Evolutionary conservation across 768 basidiomycete species (phyloP).

Genomic region (Podaxis mareebaensis): DNA sequence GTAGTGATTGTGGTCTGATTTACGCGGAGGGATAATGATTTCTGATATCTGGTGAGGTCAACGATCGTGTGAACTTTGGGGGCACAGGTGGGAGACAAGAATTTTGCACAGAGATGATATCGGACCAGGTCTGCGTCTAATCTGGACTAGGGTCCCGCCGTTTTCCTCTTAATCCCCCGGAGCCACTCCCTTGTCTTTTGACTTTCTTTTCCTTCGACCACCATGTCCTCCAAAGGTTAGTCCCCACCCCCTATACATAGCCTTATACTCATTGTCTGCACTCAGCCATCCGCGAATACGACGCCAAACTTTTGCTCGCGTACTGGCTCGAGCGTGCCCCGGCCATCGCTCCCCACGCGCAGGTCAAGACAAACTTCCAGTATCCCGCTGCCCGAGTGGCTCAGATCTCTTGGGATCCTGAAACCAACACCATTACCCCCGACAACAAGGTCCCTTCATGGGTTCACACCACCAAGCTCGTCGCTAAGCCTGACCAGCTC

Average conservation of each 20-base stretch:
- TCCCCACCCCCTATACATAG: not conserved
- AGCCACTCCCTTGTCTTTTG: conserved; percentile 18
- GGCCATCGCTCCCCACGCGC: conserved; percentile 62
- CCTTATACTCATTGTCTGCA: conserved; percentile 14
- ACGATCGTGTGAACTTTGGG: conserved; percentile 34
- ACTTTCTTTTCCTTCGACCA: conserved; percentile 25
- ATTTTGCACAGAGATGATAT: conserved; percentile 20
- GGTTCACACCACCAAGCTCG: conserved; percentile 86
- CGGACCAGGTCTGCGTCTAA: conserved; percentile 25
- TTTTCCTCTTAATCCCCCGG: conserved; percentile 23
- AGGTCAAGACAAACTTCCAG: conserved; percentile 56
- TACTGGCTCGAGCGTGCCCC: conserved; percentile 97
- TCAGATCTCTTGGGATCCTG: conserved; percentile 84
- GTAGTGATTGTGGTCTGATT: not conserved
- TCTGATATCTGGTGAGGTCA: not conserved
- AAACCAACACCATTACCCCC: conserved; percentile 55
- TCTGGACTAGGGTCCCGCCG: conserved; percentile 18
- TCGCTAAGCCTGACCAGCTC: conserved; percentile 96
- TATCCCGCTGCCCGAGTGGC: conserved; percentile 77
- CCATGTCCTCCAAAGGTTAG: conserved; percentile 49
- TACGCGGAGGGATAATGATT: not conserved
- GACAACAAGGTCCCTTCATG: conserved; percentile 66
- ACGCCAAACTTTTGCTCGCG: conserved; percentile 95
- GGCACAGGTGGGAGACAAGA: conserved; percentile 21
- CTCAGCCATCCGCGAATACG: conserved; percentile 89